phyloP scores from a whole-genome alignment of 2,329 filamentous ascomycete species.

The Trichoderma harzianum region DNA sequence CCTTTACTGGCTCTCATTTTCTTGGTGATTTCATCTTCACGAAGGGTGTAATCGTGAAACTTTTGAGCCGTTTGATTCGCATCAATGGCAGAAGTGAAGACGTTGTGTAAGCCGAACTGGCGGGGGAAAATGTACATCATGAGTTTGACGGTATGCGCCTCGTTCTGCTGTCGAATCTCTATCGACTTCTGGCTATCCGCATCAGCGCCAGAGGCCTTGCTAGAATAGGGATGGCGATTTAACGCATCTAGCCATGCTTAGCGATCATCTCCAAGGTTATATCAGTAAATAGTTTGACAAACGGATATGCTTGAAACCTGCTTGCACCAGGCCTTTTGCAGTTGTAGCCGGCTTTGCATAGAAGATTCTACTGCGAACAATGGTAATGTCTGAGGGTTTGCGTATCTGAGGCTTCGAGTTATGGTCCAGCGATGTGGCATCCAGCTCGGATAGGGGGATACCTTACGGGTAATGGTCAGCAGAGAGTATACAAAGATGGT shows the following conservation, averaged over 20 bases:
- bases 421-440: neutral
- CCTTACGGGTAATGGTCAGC: constrained; percentile 32
- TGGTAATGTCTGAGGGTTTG: constrained; percentile 59
- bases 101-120: constrained; percentile 88
- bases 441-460: constrained; percentile 48
- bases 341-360: constrained; percentile 76
- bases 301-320: constrained; percentile 81
- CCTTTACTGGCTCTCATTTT: constrained; percentile 22
- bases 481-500: neutral
- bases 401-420: constrained; percentile 13
- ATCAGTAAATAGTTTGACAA: constrained; percentile 34
- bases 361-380: constrained; percentile 80
- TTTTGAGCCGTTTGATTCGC: constrained; percentile 63
- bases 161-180: constrained; percentile 15
- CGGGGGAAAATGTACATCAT: constrained; percentile 93
- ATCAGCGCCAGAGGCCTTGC: neutral
- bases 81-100: constrained; percentile 73
- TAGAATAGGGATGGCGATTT: constrained; percentile 54
- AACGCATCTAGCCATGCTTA: constrained; percentile 62
- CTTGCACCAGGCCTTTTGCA: constrained; percentile 61
- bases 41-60: constrained; percentile 79
- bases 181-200: neutral
- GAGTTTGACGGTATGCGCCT: constrained; percentile 61
- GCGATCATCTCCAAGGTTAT: neutral
- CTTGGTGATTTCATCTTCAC: constrained; percentile 72